Evolutionary conservation across 2,329 filamentous ascomycete species (phyloP), one percentile per base, ranked within the genome.

Genomic region (Teratosphaeria epicoccoides): DNA sequence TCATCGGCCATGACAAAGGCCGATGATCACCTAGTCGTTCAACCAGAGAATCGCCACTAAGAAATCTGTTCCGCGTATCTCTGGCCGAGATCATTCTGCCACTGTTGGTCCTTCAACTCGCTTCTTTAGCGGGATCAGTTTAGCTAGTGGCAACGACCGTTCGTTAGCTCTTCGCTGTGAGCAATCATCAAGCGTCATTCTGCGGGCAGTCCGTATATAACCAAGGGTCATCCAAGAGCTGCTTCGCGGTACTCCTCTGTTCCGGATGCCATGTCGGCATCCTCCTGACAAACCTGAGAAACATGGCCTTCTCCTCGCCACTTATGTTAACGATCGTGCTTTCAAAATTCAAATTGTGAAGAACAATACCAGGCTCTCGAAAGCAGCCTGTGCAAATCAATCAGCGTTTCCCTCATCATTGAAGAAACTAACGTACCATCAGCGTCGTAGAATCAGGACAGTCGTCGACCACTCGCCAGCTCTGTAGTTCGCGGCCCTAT

Each of bases 181-280:
- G 14, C 28, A 14, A 29, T 10, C 4, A 14, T 11, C 6, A 6
- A 29, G 28, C 4, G 14, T 29, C 28, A 14, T 14, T 9, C 6
- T 29, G 28, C 28, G 28, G 28, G 43, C 4, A 46, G 14, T 24
- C 43, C 6, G 43, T 24, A 28, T 40, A 26, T 23, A 69, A 58
- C 65, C 65, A 70, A 47, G 64, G 64, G 56, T 70, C 61, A 1
- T 64, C 55, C 22, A 70, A 57, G n/a, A 71, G 60, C 55, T 70
- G 56, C 47, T 52, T 62, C 12, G 70, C 66, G 5, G 63, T 65
- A 48, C 55, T 62, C 45, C 68, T 63, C 26, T 70, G 63, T 55
- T 71, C 68, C 14, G 67, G 67, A 23, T 64, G 46, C 68, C 68
- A 72, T 47, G 58, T 60, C 17, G 71, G 55, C 66, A 71, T 70